A percentile compares a stretch with the other conserved stretches of the same genome.
Conservation (phyloP, 2,329 filamentous ascomycete genomes). For the Fusarium sp. region DNA sequence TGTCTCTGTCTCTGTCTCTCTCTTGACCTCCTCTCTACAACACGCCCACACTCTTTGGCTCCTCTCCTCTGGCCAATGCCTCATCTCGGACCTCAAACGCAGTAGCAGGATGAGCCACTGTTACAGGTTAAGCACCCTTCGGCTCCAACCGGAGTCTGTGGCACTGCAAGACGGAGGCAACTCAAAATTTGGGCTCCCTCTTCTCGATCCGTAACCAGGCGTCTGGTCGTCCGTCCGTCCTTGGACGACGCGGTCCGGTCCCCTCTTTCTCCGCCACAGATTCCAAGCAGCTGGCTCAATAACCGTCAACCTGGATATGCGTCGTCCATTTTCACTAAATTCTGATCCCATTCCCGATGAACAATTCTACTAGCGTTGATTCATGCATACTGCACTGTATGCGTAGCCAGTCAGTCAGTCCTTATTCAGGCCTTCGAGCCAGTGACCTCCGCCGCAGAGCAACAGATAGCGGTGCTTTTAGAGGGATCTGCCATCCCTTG, state of each 20-base stretch:
- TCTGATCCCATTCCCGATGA: conserved; percentile 18
- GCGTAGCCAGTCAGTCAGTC: conserved; percentile 26
- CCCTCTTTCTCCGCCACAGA: conserved; percentile 14
- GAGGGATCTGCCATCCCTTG: conserved; percentile 35
- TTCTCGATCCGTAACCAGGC: background rate
- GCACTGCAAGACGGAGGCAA: background rate
- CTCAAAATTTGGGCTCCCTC: conserved; percentile 1
- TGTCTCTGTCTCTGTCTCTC: background rate
- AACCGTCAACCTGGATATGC: background rate
- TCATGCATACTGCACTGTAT: conserved; percentile 10
- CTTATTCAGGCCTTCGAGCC: conserved; percentile 30
- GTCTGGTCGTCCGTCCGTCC: background rate
- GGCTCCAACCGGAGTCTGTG: conserved; percentile 12
- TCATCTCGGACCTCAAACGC: conserved; percentile 16
- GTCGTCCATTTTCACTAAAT: conserved; percentile 14
- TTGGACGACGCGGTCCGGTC: background rate
- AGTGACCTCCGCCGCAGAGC: background rate
- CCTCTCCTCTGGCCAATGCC: conserved; percentile 19
- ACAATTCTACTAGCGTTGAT: conserved; percentile 27
- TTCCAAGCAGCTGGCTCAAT: conserved; percentile 17
- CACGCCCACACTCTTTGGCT: conserved; percentile 10
- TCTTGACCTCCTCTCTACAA: background rate
- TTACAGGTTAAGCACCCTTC: conserved; percentile 11
- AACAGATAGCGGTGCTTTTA: background rate
- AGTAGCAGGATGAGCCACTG: conserved; percentile 4